Evolutionary conservation across 2,329 filamentous ascomycete species (phyloP).

Genomic region (Aspergillus sp.): DNA sequence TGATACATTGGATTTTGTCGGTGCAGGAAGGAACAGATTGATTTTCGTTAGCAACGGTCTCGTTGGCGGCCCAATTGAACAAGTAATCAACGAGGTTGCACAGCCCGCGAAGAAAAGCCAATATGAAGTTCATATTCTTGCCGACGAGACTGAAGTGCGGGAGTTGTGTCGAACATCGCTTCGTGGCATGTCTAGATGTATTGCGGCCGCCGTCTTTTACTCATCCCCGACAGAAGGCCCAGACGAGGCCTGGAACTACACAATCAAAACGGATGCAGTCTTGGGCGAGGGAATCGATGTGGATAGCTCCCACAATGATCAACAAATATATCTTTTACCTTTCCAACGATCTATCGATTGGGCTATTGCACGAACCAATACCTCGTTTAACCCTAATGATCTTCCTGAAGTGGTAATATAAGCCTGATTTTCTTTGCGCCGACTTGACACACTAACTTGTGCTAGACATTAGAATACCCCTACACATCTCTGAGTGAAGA

Average conservation of each 20-base stretch:
- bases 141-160: slow-evolving; percentile 58
- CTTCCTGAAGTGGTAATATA: slow-evolving; percentile 40
- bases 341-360: slow-evolving; percentile 76
- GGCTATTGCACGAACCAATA: slow-evolving; percentile 63
- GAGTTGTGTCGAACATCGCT: slow-evolving; percentile 63
- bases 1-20: slow-evolving; percentile 61
- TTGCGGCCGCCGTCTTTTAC: slow-evolving; percentile 71
- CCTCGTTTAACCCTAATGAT: slow-evolving; percentile 37
- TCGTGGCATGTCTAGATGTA: slow-evolving; percentile 69
- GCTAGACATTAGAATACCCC: slow-evolving; percentile 62
- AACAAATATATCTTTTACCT: slow-evolving; percentile 74
- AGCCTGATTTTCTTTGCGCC: not conserved
- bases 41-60: slow-evolving; percentile 77
- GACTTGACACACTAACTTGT: not conserved
- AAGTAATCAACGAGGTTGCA: slow-evolving; percentile 65
- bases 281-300: slow-evolving; percentile 67
- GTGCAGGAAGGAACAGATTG: slow-evolving; percentile 64
- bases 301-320: slow-evolving; percentile 66
- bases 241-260: slow-evolving; percentile 78
- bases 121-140: slow-evolving; percentile 51
- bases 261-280: slow-evolving; percentile 71
- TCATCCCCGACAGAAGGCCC: slow-evolving; percentile 71
- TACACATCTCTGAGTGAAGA: slow-evolving; percentile 71
- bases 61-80: slow-evolving; percentile 68
- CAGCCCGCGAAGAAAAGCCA: slow-evolving; percentile 54